These are phyloP conservation scores for Aspergillus neoniger DNA, from an alignment of 2,329 filamentous ascomycete genomes.

Conservation along the genomic window DNA sequence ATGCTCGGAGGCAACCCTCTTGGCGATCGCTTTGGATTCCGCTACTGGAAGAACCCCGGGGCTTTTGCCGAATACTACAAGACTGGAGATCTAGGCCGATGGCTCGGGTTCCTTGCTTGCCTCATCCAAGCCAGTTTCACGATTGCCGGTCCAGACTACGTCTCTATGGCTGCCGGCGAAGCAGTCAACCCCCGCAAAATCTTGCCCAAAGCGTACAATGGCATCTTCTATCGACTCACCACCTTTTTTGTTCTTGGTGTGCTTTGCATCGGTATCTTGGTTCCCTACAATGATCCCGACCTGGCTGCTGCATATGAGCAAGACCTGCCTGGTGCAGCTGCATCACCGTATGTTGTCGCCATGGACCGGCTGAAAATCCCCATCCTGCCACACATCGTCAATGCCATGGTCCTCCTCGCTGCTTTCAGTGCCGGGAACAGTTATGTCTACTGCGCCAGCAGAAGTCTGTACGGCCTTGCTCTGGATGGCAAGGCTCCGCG, in stretches of 20 bases:
- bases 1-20: conserved; percentile 82
- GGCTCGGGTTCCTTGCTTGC: conserved; percentile 74
- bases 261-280: conserved; percentile 69
- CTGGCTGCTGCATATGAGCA: conserved; percentile 63
- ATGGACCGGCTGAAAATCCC: conserved; percentile 67
- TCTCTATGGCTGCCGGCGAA: conserved; percentile 66
- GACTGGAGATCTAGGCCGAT: conserved; percentile 67
- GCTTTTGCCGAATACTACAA: conserved; percentile 69
- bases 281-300: conserved; percentile 67
- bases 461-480: conserved; percentile 68
- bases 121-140: conserved; percentile 71
- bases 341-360: conserved; percentile 68
- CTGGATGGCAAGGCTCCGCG: conserved; percentile 69
- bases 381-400: conserved; percentile 69
- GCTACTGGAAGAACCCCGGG: conserved; percentile 67
- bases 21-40: conserved; percentile 71
- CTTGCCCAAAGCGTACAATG: conserved; percentile 74
- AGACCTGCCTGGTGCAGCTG: conserved; percentile 66
- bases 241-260: conserved; percentile 75
- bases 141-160: conserved; percentile 68
- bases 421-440: conserved; percentile 71
- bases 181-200: conserved; percentile 68
- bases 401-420: conserved; percentile 69
- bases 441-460: conserved; percentile 67
- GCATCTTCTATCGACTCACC: conserved; percentile 76